phyloP scores from a whole-genome alignment of 352 stramenopile genomes.

The Phytopythium aichiense region DNA sequence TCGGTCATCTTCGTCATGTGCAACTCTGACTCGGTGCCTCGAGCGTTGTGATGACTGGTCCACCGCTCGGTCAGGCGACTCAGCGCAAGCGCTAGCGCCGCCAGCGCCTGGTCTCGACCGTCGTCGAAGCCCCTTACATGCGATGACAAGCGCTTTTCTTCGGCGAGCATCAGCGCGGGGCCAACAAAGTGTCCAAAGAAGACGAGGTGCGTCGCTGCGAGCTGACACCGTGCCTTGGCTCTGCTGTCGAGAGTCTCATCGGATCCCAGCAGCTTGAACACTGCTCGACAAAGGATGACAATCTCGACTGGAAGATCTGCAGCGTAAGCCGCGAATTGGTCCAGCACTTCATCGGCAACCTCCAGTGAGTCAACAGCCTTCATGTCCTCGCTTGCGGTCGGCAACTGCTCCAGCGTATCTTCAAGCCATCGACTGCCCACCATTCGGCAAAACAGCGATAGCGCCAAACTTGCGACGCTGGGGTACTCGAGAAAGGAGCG shows the following conservation, averaged over 20 bases:
- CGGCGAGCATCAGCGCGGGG: slow-evolving; percentile 32
- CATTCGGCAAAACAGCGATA: slow-evolving; percentile 29
- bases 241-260: neutral
- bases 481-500: slow-evolving; percentile 23
- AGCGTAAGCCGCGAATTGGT: slow-evolving; percentile 21
- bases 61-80: neutral
- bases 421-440: slow-evolving; percentile 32
- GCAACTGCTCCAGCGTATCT: slow-evolving; percentile 6
- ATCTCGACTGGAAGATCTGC: slow-evolving; percentile 37
- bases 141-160: neutral
- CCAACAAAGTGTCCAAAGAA: slow-evolving; percentile 76
- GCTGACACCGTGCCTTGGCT: slow-evolving; percentile 6
- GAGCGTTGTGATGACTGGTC: neutral
- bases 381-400: neutral
- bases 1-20: neutral
- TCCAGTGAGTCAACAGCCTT: slow-evolving; percentile 1
- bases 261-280: slow-evolving; percentile 20
- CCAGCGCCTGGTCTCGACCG: neutral
- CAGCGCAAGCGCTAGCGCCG: neutral
- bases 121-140: neutral
- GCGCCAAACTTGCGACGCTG: slow-evolving; percentile 29
- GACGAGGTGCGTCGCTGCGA: slow-evolving; percentile 48
- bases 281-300: slow-evolving; percentile 47
- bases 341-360: slow-evolving; percentile 20
- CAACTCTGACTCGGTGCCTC: neutral